A percentile compares a stretch with the other conserved stretches of the same genome.
Conservation (phyloP, 805 yeast genomes). For the Saccharomycopsis guyanensis region DNA sequence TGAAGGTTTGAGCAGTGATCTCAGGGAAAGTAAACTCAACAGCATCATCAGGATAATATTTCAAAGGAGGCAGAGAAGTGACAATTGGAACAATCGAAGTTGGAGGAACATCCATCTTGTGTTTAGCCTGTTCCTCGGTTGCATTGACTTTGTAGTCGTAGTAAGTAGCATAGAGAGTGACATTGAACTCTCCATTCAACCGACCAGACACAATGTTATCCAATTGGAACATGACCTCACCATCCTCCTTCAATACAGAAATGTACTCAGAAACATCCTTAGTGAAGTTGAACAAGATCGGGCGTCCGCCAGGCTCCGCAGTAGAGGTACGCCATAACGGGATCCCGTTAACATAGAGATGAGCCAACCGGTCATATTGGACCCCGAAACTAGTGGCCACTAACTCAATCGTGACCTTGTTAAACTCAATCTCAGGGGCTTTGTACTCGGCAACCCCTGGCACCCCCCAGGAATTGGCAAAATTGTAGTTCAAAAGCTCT, state of each 20-base stretch:
- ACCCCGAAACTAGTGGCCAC: constrained; percentile 48
- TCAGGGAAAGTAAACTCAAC: neutral
- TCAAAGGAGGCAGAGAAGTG: neutral
- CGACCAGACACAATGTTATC: constrained; percentile 52
- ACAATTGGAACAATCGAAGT: constrained; percentile 10
- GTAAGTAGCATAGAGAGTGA: constrained; percentile 44
- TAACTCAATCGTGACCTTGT: constrained; percentile 46
- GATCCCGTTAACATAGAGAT: constrained; percentile 51
- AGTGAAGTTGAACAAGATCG: constrained; percentile 39
- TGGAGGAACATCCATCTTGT: constrained; percentile 5
- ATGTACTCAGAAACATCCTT: constrained; percentile 61
- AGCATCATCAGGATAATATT: neutral
- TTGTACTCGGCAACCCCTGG: constrained; percentile 37
- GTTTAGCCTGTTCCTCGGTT: neutral
- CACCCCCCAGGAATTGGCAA: constrained; percentile 55
- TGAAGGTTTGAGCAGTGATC: constrained; percentile 40
- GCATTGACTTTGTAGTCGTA: constrained; percentile 29
- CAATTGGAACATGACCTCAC: constrained; percentile 47
- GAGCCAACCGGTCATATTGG: constrained; percentile 60
- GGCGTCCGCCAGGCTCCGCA: constrained; percentile 61
- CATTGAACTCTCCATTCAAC: constrained; percentile 54
- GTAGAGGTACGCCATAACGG: constrained; percentile 84
- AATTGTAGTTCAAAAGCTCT: constrained; percentile 36
- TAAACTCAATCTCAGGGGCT: constrained; percentile 41
- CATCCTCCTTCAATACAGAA: constrained; percentile 38